These are phyloP conservation scores for Huntiella savannae DNA, from an alignment of 2,329 filamentous ascomycete genomes.

Conservation along the genomic window DNA sequence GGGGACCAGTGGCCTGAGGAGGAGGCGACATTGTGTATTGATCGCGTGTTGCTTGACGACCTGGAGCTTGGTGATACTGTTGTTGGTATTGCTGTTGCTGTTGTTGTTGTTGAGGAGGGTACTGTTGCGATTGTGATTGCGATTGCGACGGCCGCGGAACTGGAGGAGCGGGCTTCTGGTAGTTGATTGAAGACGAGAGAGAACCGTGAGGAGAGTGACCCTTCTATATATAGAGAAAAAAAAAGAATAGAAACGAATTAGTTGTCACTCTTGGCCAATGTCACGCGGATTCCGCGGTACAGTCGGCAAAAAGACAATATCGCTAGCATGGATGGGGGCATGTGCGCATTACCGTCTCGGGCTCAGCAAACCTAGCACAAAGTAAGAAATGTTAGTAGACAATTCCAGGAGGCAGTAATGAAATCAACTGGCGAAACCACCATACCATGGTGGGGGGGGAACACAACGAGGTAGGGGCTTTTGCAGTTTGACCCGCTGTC, in stretches of 20 bases:
- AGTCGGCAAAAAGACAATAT: conserved; percentile 1
- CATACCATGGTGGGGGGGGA: conserved; percentile 9
- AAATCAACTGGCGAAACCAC: conserved; percentile 6
- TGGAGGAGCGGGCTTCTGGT: conserved; percentile 18
- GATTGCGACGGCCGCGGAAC: conserved; percentile 19
- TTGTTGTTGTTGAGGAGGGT: conserved; percentile 4
- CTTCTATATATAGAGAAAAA: conserved; percentile 12
- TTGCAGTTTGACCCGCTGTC: not conserved
- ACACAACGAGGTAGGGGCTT: not conserved
- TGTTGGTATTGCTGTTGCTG: conserved; percentile 1
- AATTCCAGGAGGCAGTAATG: not conserved
- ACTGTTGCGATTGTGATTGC: conserved; percentile 10
- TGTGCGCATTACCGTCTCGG: conserved; percentile 38
- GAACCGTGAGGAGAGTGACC: conserved; percentile 12
- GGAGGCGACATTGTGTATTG: conserved; percentile 31
- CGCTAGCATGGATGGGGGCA: conserved; percentile 1
- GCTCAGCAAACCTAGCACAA: conserved; percentile 47
- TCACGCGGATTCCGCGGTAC: not conserved
- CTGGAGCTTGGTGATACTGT: conserved; percentile 8
- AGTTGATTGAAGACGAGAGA: conserved; percentile 6
- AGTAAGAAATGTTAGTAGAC: conserved; percentile 6
- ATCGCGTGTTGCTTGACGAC: conserved; percentile 14
- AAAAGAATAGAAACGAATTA: not conserved
- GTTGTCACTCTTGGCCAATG: conserved; percentile 1
- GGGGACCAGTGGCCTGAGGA: conserved; percentile 24